Evolutionary conservation across 805 yeast species (phyloP), one percentile per base, ranked within the genome.

Genomic region (Maudiozyma saulgeensis): DNA sequence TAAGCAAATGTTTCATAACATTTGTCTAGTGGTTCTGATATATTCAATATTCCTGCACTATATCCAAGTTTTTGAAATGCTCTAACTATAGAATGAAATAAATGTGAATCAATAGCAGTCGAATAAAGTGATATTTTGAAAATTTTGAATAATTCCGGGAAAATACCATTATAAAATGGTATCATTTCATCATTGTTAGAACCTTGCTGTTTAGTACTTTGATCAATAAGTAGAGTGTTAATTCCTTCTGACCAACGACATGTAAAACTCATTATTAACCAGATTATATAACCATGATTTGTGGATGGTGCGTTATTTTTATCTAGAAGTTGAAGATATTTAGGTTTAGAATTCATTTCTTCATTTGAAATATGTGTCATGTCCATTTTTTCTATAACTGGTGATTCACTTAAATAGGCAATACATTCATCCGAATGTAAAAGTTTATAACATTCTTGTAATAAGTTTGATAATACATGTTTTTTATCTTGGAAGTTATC

Each of bases 41-140:
- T 61, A 0, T 80, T 81, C n/a, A 89, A 64, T 15, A 87, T 68
- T 0, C 97, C 97, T 0, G 90, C 76, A 0, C 90, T 80, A 61
- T 88, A 96, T 6, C 95, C 80, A 45, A 87, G 72, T 53, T 83
- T 82, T 62, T 91, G 97, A 7, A 87, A 72, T 0, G 95, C 77
- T 39, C 96, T 71, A 2, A 89, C 79, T 3, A 83, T 59, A 9
- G 71, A 67, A 49, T 84, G 84, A 63, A 86, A 90, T 19, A 80
- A 60, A 16, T 85, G 91, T 48, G 75, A 72, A 57, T 88, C 95
- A 59, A 87, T 66, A 5, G 84, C 71, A 0, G 62, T 53, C 1
- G 89, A 78, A 56, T 80, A 80, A 7, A 91, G 61, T 47, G 79
- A 81, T 2, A 73, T 69, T 9, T 75, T 67, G 44, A 75, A 77